phyloP scores from a whole-genome alignment of 176 grass and related monocot species.

The Aechmea fasciata region DNA sequence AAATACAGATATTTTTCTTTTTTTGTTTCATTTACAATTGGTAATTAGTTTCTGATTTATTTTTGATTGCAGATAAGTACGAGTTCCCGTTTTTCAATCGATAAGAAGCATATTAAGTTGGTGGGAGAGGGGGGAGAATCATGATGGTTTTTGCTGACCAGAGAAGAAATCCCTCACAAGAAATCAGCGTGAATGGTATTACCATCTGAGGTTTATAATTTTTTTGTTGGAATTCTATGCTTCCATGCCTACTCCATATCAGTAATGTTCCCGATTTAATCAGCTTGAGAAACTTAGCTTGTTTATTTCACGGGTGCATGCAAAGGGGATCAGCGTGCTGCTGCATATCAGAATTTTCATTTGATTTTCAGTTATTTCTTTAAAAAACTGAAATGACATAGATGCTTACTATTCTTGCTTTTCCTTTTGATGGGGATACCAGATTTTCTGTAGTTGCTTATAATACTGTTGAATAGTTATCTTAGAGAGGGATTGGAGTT shows the following conservation, averaged over 20 bases:
- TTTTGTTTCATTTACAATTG: not conserved
- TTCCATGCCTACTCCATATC: no score
- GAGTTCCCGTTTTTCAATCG: conserved; percentile 57
- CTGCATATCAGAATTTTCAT: conserved; percentile 1
- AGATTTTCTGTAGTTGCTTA: not conserved
- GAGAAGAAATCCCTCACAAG: not conserved
- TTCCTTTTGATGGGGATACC: not conserved
- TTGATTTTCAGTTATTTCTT: not conserved
- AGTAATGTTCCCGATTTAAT: no score
- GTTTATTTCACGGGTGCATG: no score
- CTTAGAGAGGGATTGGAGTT: no score
- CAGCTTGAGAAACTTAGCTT: no score
- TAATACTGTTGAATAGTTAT: no score
- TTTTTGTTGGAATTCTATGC: no score
- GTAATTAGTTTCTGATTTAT: not conserved
- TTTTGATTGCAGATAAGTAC: conserved; percentile 59
- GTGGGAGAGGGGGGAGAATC: conserved; percentile 25
- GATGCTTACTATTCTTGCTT: not conserved
- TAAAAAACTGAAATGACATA: no score
- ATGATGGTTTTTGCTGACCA: not conserved
- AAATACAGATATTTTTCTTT: not conserved
- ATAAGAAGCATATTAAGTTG: conserved; percentile 58
- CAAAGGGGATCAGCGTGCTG: no score
- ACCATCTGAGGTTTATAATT: no score
- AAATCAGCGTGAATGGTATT: no score